Base-by-base conservation (phyloP, 2,329 filamentous ascomycete species). In the Colletotrichum lindemuthianum region DNA sequence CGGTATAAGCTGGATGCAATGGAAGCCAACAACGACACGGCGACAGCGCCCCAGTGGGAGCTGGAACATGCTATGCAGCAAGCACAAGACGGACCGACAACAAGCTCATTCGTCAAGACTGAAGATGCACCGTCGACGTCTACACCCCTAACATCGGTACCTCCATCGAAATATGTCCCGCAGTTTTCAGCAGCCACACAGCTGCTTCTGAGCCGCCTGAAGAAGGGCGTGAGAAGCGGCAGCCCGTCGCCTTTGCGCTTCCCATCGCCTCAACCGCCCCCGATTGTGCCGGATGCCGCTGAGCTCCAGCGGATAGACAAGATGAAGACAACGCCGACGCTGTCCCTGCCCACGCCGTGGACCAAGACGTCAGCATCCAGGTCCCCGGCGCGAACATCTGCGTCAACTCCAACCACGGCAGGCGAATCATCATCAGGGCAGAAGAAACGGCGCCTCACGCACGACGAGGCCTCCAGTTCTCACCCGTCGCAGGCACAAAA, bases 101-200 rank as follows among this genome's bases (percentile, higher is more conserved):
- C 24, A 24, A 4, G 24, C 24, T 24, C 24, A 24, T 24, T 24
- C 24, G 24, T 24, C 24, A 24, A 24, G 24, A 24, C 24, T 4
- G 24, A 24, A 24, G 24, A 24, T 24, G 24, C 34, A 13, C 45
- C 40, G 2, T 16, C 40, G 2, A 39, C 5, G 15, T n/a, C 39
- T 4, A n/a, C n/a, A 4, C 11, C 43, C 13, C 11, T 15, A 8
- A 13, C 15, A 15, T 16, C 39, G 2, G 15, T 49, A n/a, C 24
- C 50, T 10, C 11, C 57, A 12, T 32, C 50, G 4, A 11, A 72
- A 16, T 77, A 77, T 59, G 64, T 67, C 6, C 70, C 69, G 7
- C 76, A 77, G 39, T 77, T 77, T 66, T 68, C 73, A 36, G 64
- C 69, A 8, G 65, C 72, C 41, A 70, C 63, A 6, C 64, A 68